Evolutionary conservation across 305 asterid genomes (phyloP).

Genomic region (Solanum hybrid): DNA sequence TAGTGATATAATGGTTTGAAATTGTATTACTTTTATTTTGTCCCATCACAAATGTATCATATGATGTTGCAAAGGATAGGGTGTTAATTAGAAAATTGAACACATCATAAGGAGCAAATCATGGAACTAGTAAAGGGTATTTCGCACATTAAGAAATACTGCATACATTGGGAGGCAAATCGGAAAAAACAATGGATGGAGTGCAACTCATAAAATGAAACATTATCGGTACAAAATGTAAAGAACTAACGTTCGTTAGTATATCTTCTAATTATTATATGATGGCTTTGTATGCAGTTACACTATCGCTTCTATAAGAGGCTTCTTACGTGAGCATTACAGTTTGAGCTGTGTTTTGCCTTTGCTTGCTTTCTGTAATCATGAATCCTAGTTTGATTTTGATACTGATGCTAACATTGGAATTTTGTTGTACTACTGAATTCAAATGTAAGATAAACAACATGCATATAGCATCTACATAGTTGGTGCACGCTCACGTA

Average conservation of each 20-base stretch:
- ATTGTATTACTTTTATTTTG: not conserved
- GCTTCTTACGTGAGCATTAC: not conserved
- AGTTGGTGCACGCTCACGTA: not conserved
- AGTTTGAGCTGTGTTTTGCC: not conserved
- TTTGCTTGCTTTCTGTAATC: not conserved
- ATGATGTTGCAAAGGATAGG: not conserved
- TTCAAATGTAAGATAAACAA: not conserved
- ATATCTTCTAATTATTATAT: not conserved
- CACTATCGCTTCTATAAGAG: not conserved
- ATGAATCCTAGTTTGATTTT: not conserved
- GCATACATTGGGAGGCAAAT: not conserved
- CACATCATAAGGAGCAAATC: not conserved
- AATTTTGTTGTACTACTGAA: not conserved
- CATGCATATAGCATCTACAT: not conserved
- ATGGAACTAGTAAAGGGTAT: not conserved
- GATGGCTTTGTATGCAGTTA: not conserved
- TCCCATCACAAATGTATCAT: not conserved
- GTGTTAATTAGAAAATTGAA: not conserved
- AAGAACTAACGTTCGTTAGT: not conserved
- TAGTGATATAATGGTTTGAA: not conserved
- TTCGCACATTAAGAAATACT: not conserved
- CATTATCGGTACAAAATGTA: not conserved
- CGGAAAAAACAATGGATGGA: not conserved
- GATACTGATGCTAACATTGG: not conserved
- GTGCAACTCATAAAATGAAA: not conserved